Evolutionary conservation across 768 basidiomycete species (phyloP).

Genomic region (Calocera cornea): DNA sequence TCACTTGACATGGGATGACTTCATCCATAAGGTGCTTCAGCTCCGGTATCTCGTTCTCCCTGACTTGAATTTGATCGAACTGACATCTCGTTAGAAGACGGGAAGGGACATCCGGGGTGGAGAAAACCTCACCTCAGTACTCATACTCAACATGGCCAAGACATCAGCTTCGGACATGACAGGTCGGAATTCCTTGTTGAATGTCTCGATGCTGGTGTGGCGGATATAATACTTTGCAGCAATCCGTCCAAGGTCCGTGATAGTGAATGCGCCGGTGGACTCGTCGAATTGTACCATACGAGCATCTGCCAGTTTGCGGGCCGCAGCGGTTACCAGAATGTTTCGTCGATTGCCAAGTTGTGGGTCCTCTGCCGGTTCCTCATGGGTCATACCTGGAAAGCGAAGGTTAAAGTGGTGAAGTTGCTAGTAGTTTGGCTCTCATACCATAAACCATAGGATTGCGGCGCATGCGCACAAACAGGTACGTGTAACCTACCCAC

Average conservation of each 20-base stretch:
- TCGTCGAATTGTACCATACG: constrained; percentile 74
- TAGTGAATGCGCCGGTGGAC: constrained; percentile 42
- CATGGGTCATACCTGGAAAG: constrained; percentile 54
- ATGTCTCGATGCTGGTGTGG: constrained; percentile 70
- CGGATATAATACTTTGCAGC: constrained; percentile 95
- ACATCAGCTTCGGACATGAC: constrained; percentile 90
- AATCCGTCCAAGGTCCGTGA: constrained; percentile 88
- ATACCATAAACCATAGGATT: constrained; percentile 78
- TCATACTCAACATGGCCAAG: constrained; percentile 70
- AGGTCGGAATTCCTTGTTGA: constrained; percentile 61
- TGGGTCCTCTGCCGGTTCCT: constrained; percentile 55
- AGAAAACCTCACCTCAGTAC: constrained; percentile 58
- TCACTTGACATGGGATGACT: constrained; percentile 64
- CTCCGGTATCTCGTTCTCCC: constrained; percentile 80
- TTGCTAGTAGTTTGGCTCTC: constrained; percentile 12
- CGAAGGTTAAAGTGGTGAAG: constrained; percentile 11
- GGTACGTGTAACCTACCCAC: constrained; percentile 95
- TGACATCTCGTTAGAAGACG: constrained; percentile 22
- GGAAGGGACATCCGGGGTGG: not conserved
- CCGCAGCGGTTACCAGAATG: constrained; percentile 53
- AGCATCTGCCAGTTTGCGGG: constrained; percentile 47
- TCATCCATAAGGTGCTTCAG: constrained; percentile 52
- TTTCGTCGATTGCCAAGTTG: constrained; percentile 54
- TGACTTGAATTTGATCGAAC: constrained; percentile 91
- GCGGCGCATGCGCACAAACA: constrained; percentile 86